Base-by-base conservation (phyloP, 768 basidiomycete genomes). In the Tephrocybe sp. region DNA sequence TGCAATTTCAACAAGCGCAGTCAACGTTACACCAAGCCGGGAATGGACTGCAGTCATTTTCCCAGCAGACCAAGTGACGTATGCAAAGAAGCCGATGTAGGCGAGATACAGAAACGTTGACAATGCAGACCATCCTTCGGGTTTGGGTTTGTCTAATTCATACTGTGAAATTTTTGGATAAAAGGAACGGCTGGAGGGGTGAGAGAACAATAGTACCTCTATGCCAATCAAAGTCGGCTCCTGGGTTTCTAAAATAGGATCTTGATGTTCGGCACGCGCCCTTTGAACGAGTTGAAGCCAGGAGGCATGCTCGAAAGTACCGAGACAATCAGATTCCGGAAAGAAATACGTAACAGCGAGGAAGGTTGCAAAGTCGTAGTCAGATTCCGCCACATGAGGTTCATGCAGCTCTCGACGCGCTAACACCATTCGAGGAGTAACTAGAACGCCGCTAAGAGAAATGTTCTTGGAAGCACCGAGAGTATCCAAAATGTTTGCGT, bases 41-140 rank as follows among this genome's bases (percentile, higher is more conserved):
- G 91, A 94, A 68, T 99, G 95, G 9, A 97, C 88, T 11, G 84
- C 84, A 51, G 83, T 77, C 80, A 91, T 88, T 37, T 80, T 76
- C 48, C 83, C 77, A 68, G 93, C 79, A 34, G 84, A 84, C 70
- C 83, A 82, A 31, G 75, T 80, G 51, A 92, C 89, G 57, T 91
- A 91, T 8, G 77, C 74, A 54, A 83, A 76, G 62, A 94, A 89
- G 29, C 82, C 75, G 19, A 80, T 68, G 67, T 95, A 95, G 16
- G 90, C 84, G 23, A 88, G 58, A 62, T 85, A 90, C 42, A 91
- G 70, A 57, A 87, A 84, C 3, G 79, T 74, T 29, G 88, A 86
- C 45, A 89, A 77, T 45, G 79, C 80, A 10, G 79, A 80, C 68
- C 76, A 75, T 46, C 76, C 69, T 39, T 73, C 70, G 29, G 63